Conservation (phyloP, 2,329 filamentous ascomycete species). For the Aspergillus sp. region DNA sequence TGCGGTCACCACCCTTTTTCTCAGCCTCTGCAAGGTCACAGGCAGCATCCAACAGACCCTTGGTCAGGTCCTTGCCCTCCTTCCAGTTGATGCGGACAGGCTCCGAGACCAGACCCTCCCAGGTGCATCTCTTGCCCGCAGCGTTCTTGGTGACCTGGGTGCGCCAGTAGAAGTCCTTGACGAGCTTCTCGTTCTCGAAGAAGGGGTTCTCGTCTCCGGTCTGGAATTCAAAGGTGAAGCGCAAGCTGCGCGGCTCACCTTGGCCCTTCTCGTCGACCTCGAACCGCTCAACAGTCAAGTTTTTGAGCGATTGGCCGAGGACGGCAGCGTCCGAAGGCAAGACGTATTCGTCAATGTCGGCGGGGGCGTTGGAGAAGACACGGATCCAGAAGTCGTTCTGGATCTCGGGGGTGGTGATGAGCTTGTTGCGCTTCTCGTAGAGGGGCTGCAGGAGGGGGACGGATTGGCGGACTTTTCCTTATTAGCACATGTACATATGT, state of each 20-base stretch:
- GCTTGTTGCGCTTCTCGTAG: slow-evolving; percentile 66
- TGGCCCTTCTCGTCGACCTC: slow-evolving; percentile 56
- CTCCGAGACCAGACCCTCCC: slow-evolving; percentile 74
- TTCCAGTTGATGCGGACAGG: slow-evolving; percentile 87
- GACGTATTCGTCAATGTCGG: slow-evolving; percentile 82
- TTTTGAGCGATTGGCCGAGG: slow-evolving; percentile 61
- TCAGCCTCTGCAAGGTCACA: slow-evolving; percentile 62
- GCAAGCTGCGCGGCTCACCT: slow-evolving; percentile 74
- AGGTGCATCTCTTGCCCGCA: slow-evolving; percentile 48
- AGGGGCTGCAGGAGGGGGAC: slow-evolving; percentile 61
- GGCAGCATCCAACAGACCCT: slow-evolving; percentile 69
- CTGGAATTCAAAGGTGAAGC: slow-evolving; percentile 69
- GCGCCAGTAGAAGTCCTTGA: slow-evolving; percentile 91
- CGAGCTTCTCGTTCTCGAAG: slow-evolving; percentile 69
- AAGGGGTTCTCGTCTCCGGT: slow-evolving; percentile 60
- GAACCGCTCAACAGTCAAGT: slow-evolving; percentile 69
- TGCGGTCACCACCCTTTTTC: slow-evolving; percentile 45
- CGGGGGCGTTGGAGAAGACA: slow-evolving; percentile 78
- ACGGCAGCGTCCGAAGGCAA: slow-evolving; percentile 66
- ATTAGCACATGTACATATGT: slow-evolving; percentile 1
- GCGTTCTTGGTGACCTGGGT: slow-evolving; percentile 44
- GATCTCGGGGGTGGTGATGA: slow-evolving; percentile 59
- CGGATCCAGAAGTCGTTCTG: slow-evolving; percentile 79
- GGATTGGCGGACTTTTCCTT: slow-evolving; percentile 61
- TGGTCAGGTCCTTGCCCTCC: slow-evolving; percentile 74